Evolutionary conservation across 768 basidiomycete genomes (phyloP).

Genomic region (Mycena crocata): DNA sequence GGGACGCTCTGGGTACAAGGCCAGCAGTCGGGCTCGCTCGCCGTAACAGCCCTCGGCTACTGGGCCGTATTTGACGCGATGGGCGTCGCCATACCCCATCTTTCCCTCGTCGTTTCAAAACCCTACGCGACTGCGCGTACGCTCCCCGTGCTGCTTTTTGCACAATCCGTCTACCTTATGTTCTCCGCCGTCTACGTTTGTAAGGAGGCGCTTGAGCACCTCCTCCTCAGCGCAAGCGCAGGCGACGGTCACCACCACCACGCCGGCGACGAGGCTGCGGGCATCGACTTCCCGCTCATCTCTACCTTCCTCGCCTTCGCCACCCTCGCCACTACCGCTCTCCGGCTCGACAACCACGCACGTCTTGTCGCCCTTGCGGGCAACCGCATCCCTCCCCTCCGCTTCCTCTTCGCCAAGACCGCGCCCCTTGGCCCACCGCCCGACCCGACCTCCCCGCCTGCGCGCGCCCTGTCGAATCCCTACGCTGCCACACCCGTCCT

Average conservation of each 20-base stretch:
- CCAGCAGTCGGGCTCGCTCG: slow-evolving; percentile 87
- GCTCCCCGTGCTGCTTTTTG: slow-evolving; percentile 81
- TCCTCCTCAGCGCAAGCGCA: slow-evolving; percentile 75
- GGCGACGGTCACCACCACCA: slow-evolving; percentile 54
- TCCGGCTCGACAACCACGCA: slow-evolving; percentile 71
- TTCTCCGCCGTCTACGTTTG: slow-evolving; percentile 96
- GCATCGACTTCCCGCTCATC: slow-evolving; percentile 76
- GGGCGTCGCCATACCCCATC: slow-evolving; percentile 67
- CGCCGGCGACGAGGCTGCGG: slow-evolving; percentile 44
- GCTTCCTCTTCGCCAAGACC: slow-evolving; percentile 59
- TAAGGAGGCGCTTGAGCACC: slow-evolving; percentile 95
- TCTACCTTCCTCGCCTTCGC: slow-evolving; percentile 67
- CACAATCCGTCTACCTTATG: slow-evolving; percentile 93
- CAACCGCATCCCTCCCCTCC: slow-evolving; percentile 69
- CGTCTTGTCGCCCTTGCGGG: slow-evolving; percentile 74
- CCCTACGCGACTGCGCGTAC: slow-evolving; percentile 68
- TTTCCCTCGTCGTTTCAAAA: slow-evolving; percentile 21
- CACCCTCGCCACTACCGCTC: slow-evolving; percentile 67
- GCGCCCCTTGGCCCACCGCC: slow-evolving; percentile 48
- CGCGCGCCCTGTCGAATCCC: slow-evolving; percentile 73
- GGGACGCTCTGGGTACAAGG: slow-evolving; percentile 89
- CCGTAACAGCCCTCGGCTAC: slow-evolving; percentile 93
- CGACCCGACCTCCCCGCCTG: slow-evolving; percentile 50
- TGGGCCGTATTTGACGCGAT: slow-evolving; percentile 96
- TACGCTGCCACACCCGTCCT: slow-evolving; percentile 75